Evolutionary conservation across 1,139 yeast genomes (phyloP).

Genomic region (Yamadazyma triangularis): DNA sequence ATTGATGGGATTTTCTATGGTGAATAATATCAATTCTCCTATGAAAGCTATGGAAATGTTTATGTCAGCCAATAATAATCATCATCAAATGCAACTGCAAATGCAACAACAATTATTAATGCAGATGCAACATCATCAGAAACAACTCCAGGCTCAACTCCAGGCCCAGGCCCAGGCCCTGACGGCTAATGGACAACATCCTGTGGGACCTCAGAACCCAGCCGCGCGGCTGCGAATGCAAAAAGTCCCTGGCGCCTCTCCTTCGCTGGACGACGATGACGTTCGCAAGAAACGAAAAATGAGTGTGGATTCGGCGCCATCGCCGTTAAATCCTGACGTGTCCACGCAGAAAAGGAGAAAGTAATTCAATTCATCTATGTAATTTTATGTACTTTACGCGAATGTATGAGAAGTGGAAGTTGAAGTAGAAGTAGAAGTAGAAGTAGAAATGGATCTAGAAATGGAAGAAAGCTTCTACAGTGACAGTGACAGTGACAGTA

Average conservation of each 20-base stretch:
- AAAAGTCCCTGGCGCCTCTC: slow-evolving; percentile 12
- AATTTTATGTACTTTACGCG: no score
- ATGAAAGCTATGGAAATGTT: slow-evolving; percentile 55
- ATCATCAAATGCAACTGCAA: slow-evolving; percentile 12
- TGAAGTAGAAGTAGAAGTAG: no score
- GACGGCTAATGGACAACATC: slow-evolving; percentile 2
- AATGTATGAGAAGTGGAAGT: no score
- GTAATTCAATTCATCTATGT: slow-evolving; percentile 1
- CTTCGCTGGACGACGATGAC: slow-evolving; percentile 22
- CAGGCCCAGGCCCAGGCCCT: slow-evolving; percentile 9
- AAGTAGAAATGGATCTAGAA: no score
- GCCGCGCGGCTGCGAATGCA: no score
- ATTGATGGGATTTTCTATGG: slow-evolving; percentile 53
- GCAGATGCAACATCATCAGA: slow-evolving; percentile 6
- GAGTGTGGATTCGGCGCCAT: slow-evolving; percentile 12
- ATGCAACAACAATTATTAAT: slow-evolving; percentile 11
- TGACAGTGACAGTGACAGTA: no score
- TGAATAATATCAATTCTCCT: slow-evolving; percentile 48
- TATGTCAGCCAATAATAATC: slow-evolving; percentile 25
- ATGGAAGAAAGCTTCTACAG: no score
- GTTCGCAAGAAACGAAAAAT: slow-evolving; percentile 16
- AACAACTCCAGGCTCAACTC: slow-evolving; percentile 5
- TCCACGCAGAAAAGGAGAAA: slow-evolving; percentile 8
- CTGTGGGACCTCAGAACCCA: no score
- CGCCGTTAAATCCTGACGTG: slow-evolving; percentile 8